Evolutionary conservation across 805 yeast species (phyloP).

Genomic region (Priceomyces medius): DNA sequence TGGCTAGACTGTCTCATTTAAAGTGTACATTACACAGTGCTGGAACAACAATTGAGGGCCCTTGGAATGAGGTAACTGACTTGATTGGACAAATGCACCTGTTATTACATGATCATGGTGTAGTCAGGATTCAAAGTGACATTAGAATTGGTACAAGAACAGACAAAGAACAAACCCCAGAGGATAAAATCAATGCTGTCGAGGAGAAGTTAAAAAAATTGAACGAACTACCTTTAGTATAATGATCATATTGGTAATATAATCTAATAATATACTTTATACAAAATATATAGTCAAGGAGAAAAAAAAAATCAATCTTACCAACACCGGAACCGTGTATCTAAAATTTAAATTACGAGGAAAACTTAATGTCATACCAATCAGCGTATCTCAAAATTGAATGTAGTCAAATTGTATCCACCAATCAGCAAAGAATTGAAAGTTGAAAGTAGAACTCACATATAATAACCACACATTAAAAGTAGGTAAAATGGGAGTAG

Average conservation of each 20-base stretch:
- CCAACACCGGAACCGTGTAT: constrained; percentile 1
- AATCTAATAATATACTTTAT: not conserved
- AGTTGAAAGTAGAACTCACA: too few species aligned
- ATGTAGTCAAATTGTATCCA: not conserved
- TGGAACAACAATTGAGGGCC: constrained; percentile 88
- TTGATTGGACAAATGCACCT: constrained; percentile 78
- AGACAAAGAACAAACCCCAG: constrained; percentile 70
- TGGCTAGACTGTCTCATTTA: constrained; percentile 61
- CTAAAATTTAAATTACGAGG: not conserved
- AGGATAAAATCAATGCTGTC: constrained; percentile 69
- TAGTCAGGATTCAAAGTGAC: constrained; percentile 79
- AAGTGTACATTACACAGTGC: constrained; percentile 81
- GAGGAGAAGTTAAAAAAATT: constrained; percentile 41
- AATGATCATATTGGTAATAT: too few species aligned
- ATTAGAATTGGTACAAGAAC: constrained; percentile 84
- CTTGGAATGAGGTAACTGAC: constrained; percentile 86
- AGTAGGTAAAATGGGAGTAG: too few species aligned
- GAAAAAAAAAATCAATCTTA: constrained; percentile 1
- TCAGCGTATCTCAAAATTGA: not conserved
- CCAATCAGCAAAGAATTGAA: not conserved
- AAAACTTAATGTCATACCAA: not conserved
- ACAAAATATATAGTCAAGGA: not conserved
- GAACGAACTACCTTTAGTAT: not conserved
- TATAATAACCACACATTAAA: too few species aligned
- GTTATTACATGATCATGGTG: constrained; percentile 64